Conservation (phyloP, 2,329 filamentous ascomycete species). For the Talaromyces verruculosus region DNA sequence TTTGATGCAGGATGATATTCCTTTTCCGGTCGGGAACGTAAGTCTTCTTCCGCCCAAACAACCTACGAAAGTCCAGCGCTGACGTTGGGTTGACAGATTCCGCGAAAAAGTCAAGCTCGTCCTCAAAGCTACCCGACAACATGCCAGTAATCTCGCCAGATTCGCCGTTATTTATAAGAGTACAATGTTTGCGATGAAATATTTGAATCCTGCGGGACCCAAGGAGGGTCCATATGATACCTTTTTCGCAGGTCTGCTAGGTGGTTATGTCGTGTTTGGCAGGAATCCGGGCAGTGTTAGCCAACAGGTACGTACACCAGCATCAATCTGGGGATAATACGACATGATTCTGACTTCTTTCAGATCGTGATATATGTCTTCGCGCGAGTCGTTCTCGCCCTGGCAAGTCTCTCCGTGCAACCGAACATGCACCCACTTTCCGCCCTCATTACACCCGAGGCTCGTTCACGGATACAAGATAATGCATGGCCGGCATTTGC, state of each 20-base stretch:
- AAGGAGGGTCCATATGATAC: slow-evolving; percentile 74
- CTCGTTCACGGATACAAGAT: slow-evolving; percentile 54
- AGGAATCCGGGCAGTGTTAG: slow-evolving; percentile 75
- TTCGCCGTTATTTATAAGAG: slow-evolving; percentile 92
- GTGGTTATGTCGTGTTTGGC: slow-evolving; percentile 92
- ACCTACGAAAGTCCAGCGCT: background rate
- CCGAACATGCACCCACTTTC: slow-evolving; percentile 48
- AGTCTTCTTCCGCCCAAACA: slow-evolving; percentile 34
- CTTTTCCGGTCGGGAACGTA: slow-evolving; percentile 90
- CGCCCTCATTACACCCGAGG: slow-evolving; percentile 46
- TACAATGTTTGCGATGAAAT: slow-evolving; percentile 71
- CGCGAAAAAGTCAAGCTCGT: slow-evolving; percentile 76
- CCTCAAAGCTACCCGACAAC: slow-evolving; percentile 80
- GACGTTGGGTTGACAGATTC: slow-evolving; percentile 46
- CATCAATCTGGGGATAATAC: too few relatives aligned
- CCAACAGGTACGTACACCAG: slow-evolving; percentile 57
- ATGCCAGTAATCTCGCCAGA: slow-evolving; percentile 86
- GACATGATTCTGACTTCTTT: background rate
- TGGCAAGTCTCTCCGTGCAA: slow-evolving; percentile 80
- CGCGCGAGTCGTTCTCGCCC: slow-evolving; percentile 79
- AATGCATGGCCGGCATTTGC: slow-evolving; percentile 94
- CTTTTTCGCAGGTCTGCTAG: slow-evolving; percentile 81
- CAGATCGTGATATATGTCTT: slow-evolving; percentile 98
- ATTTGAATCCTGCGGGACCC: slow-evolving; percentile 48
- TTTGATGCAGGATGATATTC: slow-evolving; percentile 74